Percentiles rank a stretch among this genome's conserved stretches.
Evolutionary conservation across 805 yeast genomes (phyloP).

Genomic region (Suhomyces xylopsoci): DNA sequence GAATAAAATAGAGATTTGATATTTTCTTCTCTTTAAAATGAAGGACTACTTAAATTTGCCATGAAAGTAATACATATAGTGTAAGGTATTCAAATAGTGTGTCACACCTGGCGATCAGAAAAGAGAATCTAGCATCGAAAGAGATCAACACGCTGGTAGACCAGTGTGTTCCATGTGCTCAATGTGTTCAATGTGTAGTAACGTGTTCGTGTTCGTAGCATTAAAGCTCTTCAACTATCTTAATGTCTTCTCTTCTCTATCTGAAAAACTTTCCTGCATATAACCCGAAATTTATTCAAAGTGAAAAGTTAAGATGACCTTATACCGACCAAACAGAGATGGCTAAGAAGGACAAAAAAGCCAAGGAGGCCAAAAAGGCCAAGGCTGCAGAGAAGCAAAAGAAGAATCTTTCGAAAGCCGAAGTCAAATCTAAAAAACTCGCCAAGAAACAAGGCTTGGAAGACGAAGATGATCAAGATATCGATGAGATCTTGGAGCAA

Average conservation of each 20-base stretch:
- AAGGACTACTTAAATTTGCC: no score
- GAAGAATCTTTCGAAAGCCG: slow-evolving; percentile 74
- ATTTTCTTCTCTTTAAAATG: no score
- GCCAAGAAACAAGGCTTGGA: slow-evolving; percentile 74
- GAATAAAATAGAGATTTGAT: no score
- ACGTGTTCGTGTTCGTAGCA: no score
- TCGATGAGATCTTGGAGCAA: slow-evolving; percentile 77
- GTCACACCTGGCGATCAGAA: no score
- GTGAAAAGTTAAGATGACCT: neutral
- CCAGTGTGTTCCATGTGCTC: no score
- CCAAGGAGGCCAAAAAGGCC: slow-evolving; percentile 89
- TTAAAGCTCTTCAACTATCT: no score
- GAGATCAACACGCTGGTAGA: no score
- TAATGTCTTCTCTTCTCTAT: neutral
- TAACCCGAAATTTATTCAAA: neutral
- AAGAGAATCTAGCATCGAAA: no score
- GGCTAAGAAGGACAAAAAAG: slow-evolving; percentile 87
- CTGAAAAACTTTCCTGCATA: neutral
- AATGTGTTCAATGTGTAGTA: no score
- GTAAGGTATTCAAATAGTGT: no score
- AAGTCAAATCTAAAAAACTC: slow-evolving; percentile 66
- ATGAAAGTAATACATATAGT: no score
- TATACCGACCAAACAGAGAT: slow-evolving; percentile 29
- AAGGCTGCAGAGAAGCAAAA: slow-evolving; percentile 78
- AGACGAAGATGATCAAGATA: slow-evolving; percentile 82